Base-by-base conservation (phyloP, 306 rosid species). In the Quercus aquifolioides region DNA sequence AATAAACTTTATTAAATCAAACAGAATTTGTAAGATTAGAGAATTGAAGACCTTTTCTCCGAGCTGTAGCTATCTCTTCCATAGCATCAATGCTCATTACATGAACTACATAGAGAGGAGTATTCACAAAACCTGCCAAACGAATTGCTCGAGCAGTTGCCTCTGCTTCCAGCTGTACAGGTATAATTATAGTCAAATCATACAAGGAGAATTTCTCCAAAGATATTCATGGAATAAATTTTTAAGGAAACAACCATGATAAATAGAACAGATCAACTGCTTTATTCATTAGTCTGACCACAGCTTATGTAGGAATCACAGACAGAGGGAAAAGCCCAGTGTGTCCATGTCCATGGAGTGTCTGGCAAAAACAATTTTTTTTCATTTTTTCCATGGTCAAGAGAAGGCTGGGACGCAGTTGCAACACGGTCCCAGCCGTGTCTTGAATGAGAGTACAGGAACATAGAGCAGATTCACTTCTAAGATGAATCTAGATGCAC, bases 51-150 rank as follows among this genome's bases (percentile, higher is more conserved):
- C 46, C 46, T 41, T 41, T 41, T 41, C 12, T 41, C 46, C 97
- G 90, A 77, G 98, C 97, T 85, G 81, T 87, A 9, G 98, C 97
- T 79, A 94, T 88, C 84, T 94, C 98, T 88, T 94, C 94, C 97
- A 94, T 80, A 52, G 98, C 97, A 87, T 94, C 97, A 57, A 91
- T 94, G 92, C 98, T 94, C 98, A 94, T 94, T 78, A 92, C 97
- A 80, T 94, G 97, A 80, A 94, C 97, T 68, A 92, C 94, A 76
- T 94, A 92, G 55, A 94, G 89, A 60, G 98, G 97, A 71, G 94
- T 92, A 85, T 94, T 90, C 68, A 94, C 87, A 86, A 92, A 94
- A 83, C 83, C 75, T 58, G 97, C 98, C 75, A 94, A 84, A 77
- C 86, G 90, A 79, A 94, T 91, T 78, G 98, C 98, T 73, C 98